phyloP scores from a whole-genome alignment of 257 asterid species.

The Gentiana macrophylla region DNA sequence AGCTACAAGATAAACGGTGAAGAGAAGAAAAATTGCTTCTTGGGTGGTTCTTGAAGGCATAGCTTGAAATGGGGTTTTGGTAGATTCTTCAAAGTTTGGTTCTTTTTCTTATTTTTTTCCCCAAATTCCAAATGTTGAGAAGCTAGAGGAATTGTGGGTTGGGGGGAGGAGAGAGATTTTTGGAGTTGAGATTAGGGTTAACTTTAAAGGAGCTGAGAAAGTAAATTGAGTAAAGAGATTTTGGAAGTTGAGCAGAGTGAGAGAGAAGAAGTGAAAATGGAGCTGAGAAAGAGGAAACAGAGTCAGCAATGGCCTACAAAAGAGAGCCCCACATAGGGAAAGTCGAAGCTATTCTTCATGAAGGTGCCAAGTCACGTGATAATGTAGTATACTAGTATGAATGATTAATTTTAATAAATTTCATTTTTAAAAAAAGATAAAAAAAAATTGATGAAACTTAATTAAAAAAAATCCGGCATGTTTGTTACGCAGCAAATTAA shows the following conservation, averaged over 20 bases:
- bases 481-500: too few species aligned
- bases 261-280: not conserved
- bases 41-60: not conserved
- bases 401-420: too few species aligned
- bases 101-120: not conserved
- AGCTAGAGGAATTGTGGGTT: not conserved
- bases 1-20: constrained; percentile 14
- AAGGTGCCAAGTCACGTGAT: too few species aligned
- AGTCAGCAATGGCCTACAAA: too few species aligned
- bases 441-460: too few species aligned
- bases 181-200: not conserved
- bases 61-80: not conserved
- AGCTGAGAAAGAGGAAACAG: too few species aligned
- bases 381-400: too few species aligned
- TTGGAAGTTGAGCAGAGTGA: constrained; percentile 4
- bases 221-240: not conserved
- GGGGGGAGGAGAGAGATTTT: not conserved
- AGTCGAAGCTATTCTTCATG: too few species aligned
- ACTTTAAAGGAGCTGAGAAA: not conserved
- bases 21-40: constrained; percentile 4
- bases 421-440: too few species aligned
- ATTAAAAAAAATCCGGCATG: too few species aligned
- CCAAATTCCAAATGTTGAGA: too few species aligned
- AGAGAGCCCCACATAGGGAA: too few species aligned
- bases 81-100: not conserved